Evolutionary conservation across 495 filamentous ascomycete species (phyloP).

Genomic region (Bacidia rubella): DNA sequence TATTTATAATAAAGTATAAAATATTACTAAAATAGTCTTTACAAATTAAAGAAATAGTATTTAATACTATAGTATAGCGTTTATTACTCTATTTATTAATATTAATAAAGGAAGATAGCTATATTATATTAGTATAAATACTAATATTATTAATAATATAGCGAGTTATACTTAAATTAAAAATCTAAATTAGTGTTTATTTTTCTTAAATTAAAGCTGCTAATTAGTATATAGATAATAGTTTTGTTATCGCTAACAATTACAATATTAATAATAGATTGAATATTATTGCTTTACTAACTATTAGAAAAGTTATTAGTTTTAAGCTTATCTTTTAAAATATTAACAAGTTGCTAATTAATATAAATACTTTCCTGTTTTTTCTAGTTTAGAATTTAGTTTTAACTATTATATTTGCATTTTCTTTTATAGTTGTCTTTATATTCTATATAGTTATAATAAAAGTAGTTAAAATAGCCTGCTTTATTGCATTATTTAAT

Average conservation of each 20-base stretch:
- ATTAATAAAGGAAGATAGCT: not conserved
- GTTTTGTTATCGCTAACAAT: not conserved
- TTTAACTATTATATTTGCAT: not conserved
- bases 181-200: too few relatives aligned
- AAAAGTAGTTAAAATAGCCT: too few relatives aligned
- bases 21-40: not conserved
- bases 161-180: not conserved
- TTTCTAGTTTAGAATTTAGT: too few relatives aligned
- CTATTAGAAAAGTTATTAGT: too few relatives aligned
- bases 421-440: not conserved
- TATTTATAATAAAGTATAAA: too few relatives aligned
- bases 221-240: not conserved
- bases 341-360: not conserved
- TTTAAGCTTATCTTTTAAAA: not conserved
- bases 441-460: not conserved
- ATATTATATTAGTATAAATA: not conserved
- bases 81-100: not conserved
- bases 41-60: not conserved
- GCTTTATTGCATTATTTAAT: too few relatives aligned
- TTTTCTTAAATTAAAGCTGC: not conserved
- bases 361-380: not conserved
- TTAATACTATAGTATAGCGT: not conserved
- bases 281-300: too few relatives aligned
- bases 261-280: conserved; percentile 12
- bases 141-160: not conserved